phyloP scores from a whole-genome alignment of 1,139 yeast species.

The Zygosaccharomyces sapae region DNA sequence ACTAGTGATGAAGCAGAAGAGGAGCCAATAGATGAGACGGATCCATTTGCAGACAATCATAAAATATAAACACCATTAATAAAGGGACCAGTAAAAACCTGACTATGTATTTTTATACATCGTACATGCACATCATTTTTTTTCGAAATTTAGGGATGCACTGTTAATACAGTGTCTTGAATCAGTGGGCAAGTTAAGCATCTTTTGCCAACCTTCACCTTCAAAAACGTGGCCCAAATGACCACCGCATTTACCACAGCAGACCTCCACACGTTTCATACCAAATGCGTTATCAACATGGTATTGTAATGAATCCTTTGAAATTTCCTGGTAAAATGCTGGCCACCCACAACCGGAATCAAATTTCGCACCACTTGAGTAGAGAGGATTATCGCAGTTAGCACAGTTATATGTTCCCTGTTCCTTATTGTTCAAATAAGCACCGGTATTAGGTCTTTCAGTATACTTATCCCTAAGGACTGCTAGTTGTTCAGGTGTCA shows the following conservation, averaged over 20 bases:
- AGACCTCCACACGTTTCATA: conserved; percentile 81
- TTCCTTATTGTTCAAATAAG: conserved; percentile 47
- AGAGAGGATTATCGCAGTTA: conserved; percentile 76
- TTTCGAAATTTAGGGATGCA: conserved; percentile 62
- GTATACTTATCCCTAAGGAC: conserved; percentile 79
- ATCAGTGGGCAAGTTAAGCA: conserved; percentile 60
- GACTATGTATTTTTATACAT: conserved; percentile 5
- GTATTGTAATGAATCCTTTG: conserved; percentile 65
- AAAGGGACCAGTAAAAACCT: conserved; percentile 5
- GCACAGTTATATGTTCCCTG: conserved; percentile 77
- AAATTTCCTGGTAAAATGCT: conserved; percentile 79
- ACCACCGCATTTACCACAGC: conserved; percentile 85
- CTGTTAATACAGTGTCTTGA: conserved; percentile 95
- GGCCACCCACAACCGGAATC: conserved; percentile 98
- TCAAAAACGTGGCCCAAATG: conserved; percentile 92
- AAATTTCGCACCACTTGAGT: conserved; percentile 75
- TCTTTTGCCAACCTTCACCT: conserved; percentile 83
- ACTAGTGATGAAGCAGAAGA: conserved; percentile 17
- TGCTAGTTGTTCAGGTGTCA: conserved; percentile 72
- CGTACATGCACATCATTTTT: conserved; percentile 18
- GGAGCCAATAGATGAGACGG: not conserved
- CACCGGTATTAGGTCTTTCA: conserved; percentile 77
- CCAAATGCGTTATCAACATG: conserved; percentile 62
- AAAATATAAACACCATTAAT: conserved; percentile 16
- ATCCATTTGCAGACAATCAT: conserved; percentile 32